Conservation (phyloP, 495 filamentous ascomycete species). For the Lasiosphaeria ovina region DNA sequence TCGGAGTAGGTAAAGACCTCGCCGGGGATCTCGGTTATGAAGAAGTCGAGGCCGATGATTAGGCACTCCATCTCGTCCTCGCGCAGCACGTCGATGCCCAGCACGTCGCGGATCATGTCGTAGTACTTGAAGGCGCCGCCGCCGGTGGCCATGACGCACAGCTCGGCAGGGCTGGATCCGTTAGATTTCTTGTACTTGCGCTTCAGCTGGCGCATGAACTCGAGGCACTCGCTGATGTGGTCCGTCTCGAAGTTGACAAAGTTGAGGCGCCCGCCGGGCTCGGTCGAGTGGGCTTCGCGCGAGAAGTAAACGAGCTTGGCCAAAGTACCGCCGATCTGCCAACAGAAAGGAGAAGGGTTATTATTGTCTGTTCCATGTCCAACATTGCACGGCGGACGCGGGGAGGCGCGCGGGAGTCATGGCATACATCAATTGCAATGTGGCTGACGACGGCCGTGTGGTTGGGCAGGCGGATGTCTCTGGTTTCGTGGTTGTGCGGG, state of each 20-base stretch:
- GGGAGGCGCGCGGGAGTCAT: too few species aligned
- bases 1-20: conserved; percentile 98
- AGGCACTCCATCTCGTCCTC: conserved; percentile 99
- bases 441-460: conserved; percentile 92
- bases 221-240: conserved; percentile 83
- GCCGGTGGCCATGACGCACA: conserved; percentile 92
- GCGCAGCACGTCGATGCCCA: conserved; percentile 77
- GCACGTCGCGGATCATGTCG: conserved; percentile 74
- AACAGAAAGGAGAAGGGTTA: conserved; percentile 4
- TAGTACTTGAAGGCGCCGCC: conserved; percentile 96
- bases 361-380: too few species aligned
- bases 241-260: conserved; percentile 96
- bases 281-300: conserved; percentile 71
- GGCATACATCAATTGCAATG: conserved; percentile 88
- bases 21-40: conserved; percentile 93
- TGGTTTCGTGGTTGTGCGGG: conserved; percentile 69
- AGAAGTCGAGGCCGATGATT: conserved; percentile 96
- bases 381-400: not conserved
- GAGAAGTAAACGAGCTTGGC: conserved; percentile 98
- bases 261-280: conserved; percentile 85
- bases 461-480: conserved; percentile 92
- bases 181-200: conserved; percentile 72
- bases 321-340: conserved; percentile 88
- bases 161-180: conserved; percentile 49
- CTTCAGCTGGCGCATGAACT: conserved; percentile 81